Evolutionary conservation across 495 filamentous ascomycete genomes (phyloP).

Genomic region (Xylaria curta): DNA sequence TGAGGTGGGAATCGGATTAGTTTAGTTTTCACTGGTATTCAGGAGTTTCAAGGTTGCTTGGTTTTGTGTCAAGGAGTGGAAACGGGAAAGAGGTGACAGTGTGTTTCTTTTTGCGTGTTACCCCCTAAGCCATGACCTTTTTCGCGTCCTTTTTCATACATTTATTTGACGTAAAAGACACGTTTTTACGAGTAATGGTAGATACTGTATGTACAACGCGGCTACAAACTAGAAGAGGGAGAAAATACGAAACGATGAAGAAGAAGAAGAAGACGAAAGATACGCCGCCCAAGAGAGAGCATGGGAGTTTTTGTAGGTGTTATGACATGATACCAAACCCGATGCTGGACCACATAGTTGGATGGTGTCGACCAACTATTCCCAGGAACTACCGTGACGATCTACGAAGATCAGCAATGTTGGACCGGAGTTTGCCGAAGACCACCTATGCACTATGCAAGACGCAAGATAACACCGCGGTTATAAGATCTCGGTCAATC

Average conservation of each 20-base stretch:
- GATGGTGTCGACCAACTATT: neutral
- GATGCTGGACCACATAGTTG: neutral
- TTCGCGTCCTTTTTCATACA: neutral
- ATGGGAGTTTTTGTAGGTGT: neutral
- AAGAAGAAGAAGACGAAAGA: neutral
- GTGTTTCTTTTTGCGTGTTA: neutral
- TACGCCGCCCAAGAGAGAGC: neutral
- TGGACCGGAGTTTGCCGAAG: neutral
- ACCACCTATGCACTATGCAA: neutral
- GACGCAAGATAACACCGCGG: neutral
- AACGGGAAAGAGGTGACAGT: conserved; percentile 8
- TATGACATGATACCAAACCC: neutral
- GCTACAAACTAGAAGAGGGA: conserved; percentile 5
- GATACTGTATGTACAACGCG: conserved; percentile 12
- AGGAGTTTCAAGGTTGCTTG: conserved; percentile 26
- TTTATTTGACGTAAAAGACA: conserved; percentile 1
- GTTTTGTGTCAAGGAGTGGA: conserved; percentile 1
- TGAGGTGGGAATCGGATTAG: neutral
- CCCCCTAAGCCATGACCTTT: neutral
- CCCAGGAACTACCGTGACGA: neutral
- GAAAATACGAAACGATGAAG: conserved; percentile 13
- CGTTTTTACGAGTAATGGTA: conserved; percentile 10
- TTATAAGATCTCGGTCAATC: too few species aligned
- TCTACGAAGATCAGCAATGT: neutral
- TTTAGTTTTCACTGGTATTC: conserved; percentile 26